Base-by-base conservation (phyloP, 805 yeast species). In the Starmerella cellae region DNA sequence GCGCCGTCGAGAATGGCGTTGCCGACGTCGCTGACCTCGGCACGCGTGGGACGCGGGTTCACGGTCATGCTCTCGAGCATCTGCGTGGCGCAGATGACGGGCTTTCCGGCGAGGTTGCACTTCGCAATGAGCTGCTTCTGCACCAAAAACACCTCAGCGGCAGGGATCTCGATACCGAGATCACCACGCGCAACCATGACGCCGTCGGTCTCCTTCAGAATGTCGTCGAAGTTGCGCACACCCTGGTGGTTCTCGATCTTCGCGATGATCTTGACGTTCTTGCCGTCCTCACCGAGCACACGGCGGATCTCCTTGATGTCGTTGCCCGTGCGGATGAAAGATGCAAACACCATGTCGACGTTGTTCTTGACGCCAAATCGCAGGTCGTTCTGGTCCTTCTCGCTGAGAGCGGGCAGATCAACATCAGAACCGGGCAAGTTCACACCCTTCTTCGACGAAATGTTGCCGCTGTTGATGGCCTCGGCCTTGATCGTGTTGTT, bases 151-250 rank as follows among this genome's bases (percentile, higher is more conserved):
- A 91, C 98, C 72, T 87, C 93, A 53, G 96, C 88, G 54, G 98
- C 97, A 55, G 97, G 97, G 61, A 91, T 91, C 74, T 91, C 98
- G 61, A 91, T 91, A 75, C 98, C 98, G 60, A 91, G 75, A 68
- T 91, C 98, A 75, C 98, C 98, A 71, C 98, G 81, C 60, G 98
- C 98, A 65, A 91, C 97, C 98, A 91, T 91, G 62, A 91, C 95
- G 74, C 97, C 98, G 65, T 91, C 98, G 51, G 98, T 91, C 67
- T 78, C 94, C 59, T 65, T 65, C 64, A 91, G 77, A 62, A 91
- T 91, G 51, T 83, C 96, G 67, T 91, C 98, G 63, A 91, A 91
- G 79, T 91, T 91, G 82, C 91, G 87, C 60, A 91, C 97, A 75
- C 98, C 98, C 71, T 91, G 98, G 73, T 88, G 97, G 75, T 85